Evolutionary conservation across 2,329 filamentous ascomycete species (phyloP).

Genomic region (Hypoxylon sp.): DNA sequence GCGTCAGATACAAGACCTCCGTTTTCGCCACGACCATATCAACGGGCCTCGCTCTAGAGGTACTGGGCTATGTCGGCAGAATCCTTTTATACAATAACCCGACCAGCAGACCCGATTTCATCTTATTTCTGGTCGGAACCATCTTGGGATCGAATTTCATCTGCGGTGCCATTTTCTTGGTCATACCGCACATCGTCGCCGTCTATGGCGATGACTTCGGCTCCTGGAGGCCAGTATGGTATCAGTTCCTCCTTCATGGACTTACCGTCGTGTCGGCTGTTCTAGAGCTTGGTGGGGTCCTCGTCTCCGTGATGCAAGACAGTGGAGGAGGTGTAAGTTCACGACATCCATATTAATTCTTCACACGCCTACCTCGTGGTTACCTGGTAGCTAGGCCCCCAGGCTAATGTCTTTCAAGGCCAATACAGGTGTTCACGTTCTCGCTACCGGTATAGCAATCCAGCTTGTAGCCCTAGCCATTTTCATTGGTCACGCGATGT

Average conservation of each 20-base stretch:
- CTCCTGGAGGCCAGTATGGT: slow-evolving; percentile 47
- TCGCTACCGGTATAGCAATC: slow-evolving; percentile 55
- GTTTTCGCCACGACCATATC: slow-evolving; percentile 52
- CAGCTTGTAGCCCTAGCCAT: slow-evolving; percentile 52
- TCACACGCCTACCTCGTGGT: too few species aligned
- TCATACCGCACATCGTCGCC: slow-evolving; percentile 56
- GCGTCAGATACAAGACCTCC: slow-evolving; percentile 50
- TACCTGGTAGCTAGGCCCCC: too few species aligned
- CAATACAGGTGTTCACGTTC: slow-evolving; percentile 47
- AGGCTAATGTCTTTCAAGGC: slow-evolving; percentile 34
- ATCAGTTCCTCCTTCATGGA: slow-evolving; percentile 38
- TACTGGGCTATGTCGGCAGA: slow-evolving; percentile 57
- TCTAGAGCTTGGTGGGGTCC: slow-evolving; percentile 52
- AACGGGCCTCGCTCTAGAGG: slow-evolving; percentile 53
- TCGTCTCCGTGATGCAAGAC: slow-evolving; percentile 50
- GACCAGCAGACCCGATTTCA: slow-evolving; percentile 50
- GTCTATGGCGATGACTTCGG: slow-evolving; percentile 56
- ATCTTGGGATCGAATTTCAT: slow-evolving; percentile 57
- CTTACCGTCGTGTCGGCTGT: slow-evolving; percentile 38
- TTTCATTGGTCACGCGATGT: slow-evolving; percentile 50
- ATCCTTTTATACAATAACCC: slow-evolving; percentile 50
- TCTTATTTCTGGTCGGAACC: slow-evolving; percentile 56
- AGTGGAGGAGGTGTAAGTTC: slow-evolving; percentile 48
- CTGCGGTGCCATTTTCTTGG: slow-evolving; percentile 53
- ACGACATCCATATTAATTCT: not conserved